Evolutionary conservation across 2,329 filamentous ascomycete genomes (phyloP).

Genomic region (Fusarium pseudoanthophilum): DNA sequence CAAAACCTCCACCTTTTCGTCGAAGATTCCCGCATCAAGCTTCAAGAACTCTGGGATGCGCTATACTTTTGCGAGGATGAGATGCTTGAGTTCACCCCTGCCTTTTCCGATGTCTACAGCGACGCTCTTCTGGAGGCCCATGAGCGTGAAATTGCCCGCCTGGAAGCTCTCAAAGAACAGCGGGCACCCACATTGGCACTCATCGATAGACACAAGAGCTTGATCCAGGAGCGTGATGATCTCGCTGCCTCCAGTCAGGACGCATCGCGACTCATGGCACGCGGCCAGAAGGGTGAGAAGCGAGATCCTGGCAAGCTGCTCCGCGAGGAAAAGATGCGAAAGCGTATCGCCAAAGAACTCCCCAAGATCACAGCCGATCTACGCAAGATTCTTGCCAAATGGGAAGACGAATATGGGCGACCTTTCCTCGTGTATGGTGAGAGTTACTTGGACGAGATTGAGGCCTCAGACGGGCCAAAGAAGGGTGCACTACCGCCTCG

Average conservation of each 20-base stretch:
- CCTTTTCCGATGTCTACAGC: conserved; percentile 96
- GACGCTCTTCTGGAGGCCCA: conserved; percentile 95
- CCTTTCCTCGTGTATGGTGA: conserved; percentile 95
- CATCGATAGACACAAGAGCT: conserved; percentile 82
- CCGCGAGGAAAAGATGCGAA: conserved; percentile 97
- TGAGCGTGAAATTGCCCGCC: conserved; percentile 85
- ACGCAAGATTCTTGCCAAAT: conserved; percentile 80
- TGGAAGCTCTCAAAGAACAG: conserved; percentile 86
- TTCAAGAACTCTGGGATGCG: conserved; percentile 95
- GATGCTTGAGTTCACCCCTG: conserved; percentile 97
- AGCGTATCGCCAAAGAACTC: conserved; percentile 94
- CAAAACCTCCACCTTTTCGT: conserved; percentile 97
- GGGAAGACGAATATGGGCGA: conserved; percentile 93
- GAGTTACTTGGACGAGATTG: conserved; percentile 87
- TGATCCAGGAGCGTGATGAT: conserved; percentile 88
- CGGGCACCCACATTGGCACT: conserved; percentile 84
- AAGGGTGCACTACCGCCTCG: conserved; percentile 63
- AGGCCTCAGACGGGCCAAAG: conserved; percentile 65
- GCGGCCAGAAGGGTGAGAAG: conserved; percentile 91
- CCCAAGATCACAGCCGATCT: conserved; percentile 92
- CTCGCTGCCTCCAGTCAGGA: conserved; percentile 93
- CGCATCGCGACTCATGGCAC: conserved; percentile 89
- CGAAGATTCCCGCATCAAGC: conserved; percentile 87
- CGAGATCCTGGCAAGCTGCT: conserved; percentile 94
- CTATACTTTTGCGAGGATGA: conserved; percentile 97